A percentile compares a stretch with the other conserved stretches of the same genome.
These are phyloP conservation scores for Sarcocystis neurona DNA, from an alignment of 169 alveolate species.

Conservation along the genomic window DNA sequence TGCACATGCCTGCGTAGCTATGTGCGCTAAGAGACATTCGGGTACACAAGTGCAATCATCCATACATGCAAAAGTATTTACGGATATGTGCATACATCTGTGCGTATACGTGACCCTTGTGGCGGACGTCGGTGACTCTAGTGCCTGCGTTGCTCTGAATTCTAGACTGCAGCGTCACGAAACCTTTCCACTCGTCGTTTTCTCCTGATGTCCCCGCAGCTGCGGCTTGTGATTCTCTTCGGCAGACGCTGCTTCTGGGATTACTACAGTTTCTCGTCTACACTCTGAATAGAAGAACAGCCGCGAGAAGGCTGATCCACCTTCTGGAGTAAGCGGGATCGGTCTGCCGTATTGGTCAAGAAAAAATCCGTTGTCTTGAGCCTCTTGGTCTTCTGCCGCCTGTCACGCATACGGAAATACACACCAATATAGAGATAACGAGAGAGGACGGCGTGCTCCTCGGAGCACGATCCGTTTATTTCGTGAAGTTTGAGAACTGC, in stretches of 20 bases:
- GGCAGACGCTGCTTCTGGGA: neutral
- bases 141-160: neutral
- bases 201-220: neutral
- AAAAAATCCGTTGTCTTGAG: slow-evolving; percentile 9
- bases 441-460: no score
- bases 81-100: no score
- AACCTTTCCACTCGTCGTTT: neutral
- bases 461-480: neutral
- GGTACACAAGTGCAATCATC: no score
- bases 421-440: neutral
- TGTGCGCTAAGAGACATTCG: no score
- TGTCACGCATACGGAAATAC: neutral
- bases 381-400: neutral
- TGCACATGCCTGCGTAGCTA: no score
- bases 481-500: neutral
- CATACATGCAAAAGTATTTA: no score
- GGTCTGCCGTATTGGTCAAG: slow-evolving; percentile 30
- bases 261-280: neutral
- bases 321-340: slow-evolving; percentile 2
- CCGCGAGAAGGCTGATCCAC: slow-evolving; percentile 10
- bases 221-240: neutral
- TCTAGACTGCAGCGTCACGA: neutral
- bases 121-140: neutral
- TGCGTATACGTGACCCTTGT: no score
- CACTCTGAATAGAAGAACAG: slow-evolving; percentile 27